Evolutionary conservation across 2,329 filamentous ascomycete genomes (phyloP).

Genomic region (Huntiella bhutanensis): DNA sequence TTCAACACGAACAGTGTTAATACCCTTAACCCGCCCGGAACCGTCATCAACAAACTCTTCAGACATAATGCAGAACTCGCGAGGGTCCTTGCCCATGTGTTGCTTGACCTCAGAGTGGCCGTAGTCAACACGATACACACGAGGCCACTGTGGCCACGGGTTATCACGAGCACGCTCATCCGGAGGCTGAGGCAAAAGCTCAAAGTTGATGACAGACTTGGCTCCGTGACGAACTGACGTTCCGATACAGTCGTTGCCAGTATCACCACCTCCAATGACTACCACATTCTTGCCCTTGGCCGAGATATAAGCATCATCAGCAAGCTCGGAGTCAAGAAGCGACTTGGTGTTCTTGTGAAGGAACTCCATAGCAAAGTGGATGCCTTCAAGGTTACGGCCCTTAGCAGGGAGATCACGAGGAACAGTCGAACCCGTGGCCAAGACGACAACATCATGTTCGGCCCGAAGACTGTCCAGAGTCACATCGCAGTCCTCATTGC

Average conservation of each 20-base stretch:
- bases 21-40: constrained; percentile 73
- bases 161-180: constrained; percentile 82
- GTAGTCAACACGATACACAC: constrained; percentile 96
- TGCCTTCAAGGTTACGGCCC: constrained; percentile 68
- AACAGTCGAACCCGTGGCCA: constrained; percentile 84
- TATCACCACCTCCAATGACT: constrained; percentile 94
- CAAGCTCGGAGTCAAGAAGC: constrained; percentile 74
- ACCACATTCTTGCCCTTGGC: constrained; percentile 92
- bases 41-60: constrained; percentile 90
- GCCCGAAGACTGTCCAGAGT: constrained; percentile 54
- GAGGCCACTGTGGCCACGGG: constrained; percentile 96
- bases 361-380: constrained; percentile 96
- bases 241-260: constrained; percentile 94
- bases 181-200: constrained; percentile 81
- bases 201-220: constrained; percentile 92
- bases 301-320: constrained; percentile 72
- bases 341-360: constrained; percentile 96
- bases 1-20: constrained; percentile 88
- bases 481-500: constrained; percentile 38
- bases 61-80: constrained; percentile 96
- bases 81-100: constrained; percentile 87
- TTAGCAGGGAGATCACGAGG: constrained; percentile 84
- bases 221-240: constrained; percentile 90
- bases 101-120: constrained; percentile 90
- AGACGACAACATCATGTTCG: constrained; percentile 65